A percentile compares a stretch with the other conserved stretches of the same genome.
These are phyloP conservation scores for Firmiana major DNA, from an alignment of 345 rosid species.

Conservation along the genomic window DNA sequence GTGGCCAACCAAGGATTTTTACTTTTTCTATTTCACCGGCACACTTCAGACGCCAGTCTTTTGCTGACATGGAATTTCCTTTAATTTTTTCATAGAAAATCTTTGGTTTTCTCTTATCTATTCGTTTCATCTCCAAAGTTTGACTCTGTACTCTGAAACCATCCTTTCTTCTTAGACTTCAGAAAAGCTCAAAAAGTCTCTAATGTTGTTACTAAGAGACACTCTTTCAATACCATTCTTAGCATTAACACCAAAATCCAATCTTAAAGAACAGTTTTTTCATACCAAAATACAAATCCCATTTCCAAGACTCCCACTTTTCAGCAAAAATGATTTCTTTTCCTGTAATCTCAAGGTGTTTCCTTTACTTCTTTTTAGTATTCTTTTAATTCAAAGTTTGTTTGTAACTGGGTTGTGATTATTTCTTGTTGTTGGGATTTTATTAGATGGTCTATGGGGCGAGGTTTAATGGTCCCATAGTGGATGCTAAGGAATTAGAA, in stretches of 20 bases:
- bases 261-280: not conserved
- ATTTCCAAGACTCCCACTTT: slow-evolving; percentile 3
- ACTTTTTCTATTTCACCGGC: not conserved
- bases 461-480: slow-evolving; percentile 56
- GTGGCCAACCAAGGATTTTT: slow-evolving; percentile 1
- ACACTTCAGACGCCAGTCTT: not conserved
- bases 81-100: not conserved
- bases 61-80: not conserved
- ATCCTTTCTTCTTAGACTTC: not conserved
- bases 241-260: not conserved
- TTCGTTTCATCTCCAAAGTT: not conserved
- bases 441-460: slow-evolving; percentile 41
- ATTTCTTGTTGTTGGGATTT: not conserved
- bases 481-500: slow-evolving; percentile 30
- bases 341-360: slow-evolving; percentile 10
- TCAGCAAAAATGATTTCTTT: not conserved
- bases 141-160: not conserved
- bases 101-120: too few relatives aligned
- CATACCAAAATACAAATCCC: not conserved
- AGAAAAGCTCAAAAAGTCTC: not conserved
- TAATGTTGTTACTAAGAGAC: not conserved
- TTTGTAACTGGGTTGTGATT: not conserved
- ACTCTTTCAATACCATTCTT: not conserved
- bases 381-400: not conserved
- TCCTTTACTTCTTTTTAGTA: not conserved